Conservation (phyloP, 2,329 filamentous ascomycete species). For the Aureobasidium sp. region DNA sequence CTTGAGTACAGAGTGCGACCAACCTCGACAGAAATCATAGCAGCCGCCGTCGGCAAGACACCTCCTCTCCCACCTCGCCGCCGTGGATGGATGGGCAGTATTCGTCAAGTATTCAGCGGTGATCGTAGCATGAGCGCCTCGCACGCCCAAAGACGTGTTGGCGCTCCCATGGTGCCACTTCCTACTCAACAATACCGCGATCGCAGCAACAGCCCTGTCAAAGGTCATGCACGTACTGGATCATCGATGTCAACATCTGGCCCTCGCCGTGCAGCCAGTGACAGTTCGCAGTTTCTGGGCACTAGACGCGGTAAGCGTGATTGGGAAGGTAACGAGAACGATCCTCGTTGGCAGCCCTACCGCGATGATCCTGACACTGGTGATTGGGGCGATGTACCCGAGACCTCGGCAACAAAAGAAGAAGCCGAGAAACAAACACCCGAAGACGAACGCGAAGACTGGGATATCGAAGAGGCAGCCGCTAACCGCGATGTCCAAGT, state of each 20-base stretch:
- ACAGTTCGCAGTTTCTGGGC: conserved; percentile 36
- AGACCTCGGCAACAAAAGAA: not conserved
- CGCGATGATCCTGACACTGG: conserved; percentile 28
- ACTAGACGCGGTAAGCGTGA: conserved; percentile 38
- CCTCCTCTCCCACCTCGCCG: conserved; percentile 6
- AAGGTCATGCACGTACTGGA: not conserved
- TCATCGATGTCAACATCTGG: conserved; percentile 7
- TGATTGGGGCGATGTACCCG: conserved; percentile 29
- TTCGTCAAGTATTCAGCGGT: conserved; percentile 23
- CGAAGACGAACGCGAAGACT: conserved; percentile 37
- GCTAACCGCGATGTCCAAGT: conserved; percentile 44
- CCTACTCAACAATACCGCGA: conserved; percentile 14
- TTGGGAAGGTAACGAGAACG: conserved; percentile 23
- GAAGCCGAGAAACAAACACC: not conserved
- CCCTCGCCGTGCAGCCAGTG: conserved; percentile 38
- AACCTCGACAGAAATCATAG: conserved; percentile 5
- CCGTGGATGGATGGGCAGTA: conserved; percentile 27
- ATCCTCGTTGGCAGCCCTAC: conserved; percentile 24
- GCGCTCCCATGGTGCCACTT: conserved; percentile 19
- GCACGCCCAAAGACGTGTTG: conserved; percentile 1
- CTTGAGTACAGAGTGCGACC: not conserved
- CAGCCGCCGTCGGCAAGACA: conserved; percentile 1
- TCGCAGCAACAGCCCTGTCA: conserved; percentile 16
- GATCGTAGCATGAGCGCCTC: conserved; percentile 26
- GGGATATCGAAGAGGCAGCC: conserved; percentile 45